Percentiles rank a stretch among this genome's conserved stretches.
These are phyloP conservation scores for Pseudozyma thailandica DNA, from an alignment of 1,284 basidiomycete genomes.

Conservation along the genomic window DNA sequence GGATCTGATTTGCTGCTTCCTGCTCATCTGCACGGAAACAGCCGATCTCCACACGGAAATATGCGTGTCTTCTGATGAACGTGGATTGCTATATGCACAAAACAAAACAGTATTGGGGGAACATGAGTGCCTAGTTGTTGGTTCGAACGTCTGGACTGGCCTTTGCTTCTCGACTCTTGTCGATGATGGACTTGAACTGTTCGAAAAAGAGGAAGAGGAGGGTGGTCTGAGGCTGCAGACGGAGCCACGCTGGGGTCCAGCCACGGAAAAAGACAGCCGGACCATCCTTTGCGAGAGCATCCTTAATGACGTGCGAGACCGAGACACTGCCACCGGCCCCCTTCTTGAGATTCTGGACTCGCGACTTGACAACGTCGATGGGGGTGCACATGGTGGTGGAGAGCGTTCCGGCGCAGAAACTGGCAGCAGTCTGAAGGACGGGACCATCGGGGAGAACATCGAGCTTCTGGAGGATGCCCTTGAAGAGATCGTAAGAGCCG, in stretches of 20 bases:
- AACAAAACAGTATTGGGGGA: not conserved
- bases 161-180: slow-evolving; percentile 34
- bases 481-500: slow-evolving; percentile 72
- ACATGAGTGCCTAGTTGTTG: slow-evolving; percentile 10
- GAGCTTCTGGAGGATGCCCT: slow-evolving; percentile 68
- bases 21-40: not conserved
- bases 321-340: slow-evolving; percentile 36
- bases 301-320: slow-evolving; percentile 42
- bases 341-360: slow-evolving; percentile 67
- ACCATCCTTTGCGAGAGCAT: slow-evolving; percentile 68
- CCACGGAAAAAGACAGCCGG: slow-evolving; percentile 72
- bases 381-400: slow-evolving; percentile 69
- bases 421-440: slow-evolving; percentile 62
- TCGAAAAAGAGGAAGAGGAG: slow-evolving; percentile 64
- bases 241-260: slow-evolving; percentile 72
- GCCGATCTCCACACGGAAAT: not conserved
- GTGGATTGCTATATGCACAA: not conserved
- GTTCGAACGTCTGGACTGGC: slow-evolving; percentile 9
- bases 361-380: slow-evolving; percentile 57
- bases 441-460: slow-evolving; percentile 68
- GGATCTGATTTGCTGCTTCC: no score
- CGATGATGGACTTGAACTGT: slow-evolving; percentile 58
- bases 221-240: slow-evolving; percentile 65
- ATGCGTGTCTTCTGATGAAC: slow-evolving; percentile 1
- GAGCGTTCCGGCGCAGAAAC: slow-evolving; percentile 70